Percentiles rank a stretch among this genome's conserved stretches.
Conservation (phyloP, 2,329 filamentous ascomycete species). For the Penicillium janthinellum region DNA sequence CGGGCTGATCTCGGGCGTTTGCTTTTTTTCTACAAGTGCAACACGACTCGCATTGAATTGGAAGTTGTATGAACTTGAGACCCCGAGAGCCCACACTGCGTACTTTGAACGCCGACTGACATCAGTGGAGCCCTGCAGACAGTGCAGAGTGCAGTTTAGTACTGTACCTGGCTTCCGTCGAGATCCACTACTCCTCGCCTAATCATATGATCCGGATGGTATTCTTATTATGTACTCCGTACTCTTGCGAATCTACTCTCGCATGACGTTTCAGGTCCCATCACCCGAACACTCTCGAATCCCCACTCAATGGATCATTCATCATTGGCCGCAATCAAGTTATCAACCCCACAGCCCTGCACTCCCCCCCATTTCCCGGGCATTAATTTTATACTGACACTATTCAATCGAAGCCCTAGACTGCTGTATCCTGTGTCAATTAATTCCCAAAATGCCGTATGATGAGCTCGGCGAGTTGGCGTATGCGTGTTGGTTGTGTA, state of each 20-base stretch:
- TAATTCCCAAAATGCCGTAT: neutral
- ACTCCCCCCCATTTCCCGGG: neutral
- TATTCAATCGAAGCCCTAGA: neutral
- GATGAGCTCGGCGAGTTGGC: neutral
- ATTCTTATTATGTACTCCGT: too few relatives aligned
- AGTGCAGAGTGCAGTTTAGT: too few relatives aligned
- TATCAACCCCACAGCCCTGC: conserved; percentile 1
- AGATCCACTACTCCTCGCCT: neutral
- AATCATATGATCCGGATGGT: neutral
- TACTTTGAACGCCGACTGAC: neutral
- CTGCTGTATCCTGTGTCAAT: neutral
- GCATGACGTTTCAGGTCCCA: neutral
- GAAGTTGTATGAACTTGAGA: neutral
- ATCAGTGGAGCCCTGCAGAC: neutral
- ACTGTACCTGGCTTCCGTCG: too few relatives aligned
- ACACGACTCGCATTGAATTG: too few relatives aligned
- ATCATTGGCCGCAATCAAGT: neutral
- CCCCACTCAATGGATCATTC: neutral
- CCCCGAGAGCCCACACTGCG: neutral
- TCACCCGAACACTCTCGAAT: neutral
- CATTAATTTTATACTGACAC: neutral
- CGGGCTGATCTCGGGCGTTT: too few relatives aligned
- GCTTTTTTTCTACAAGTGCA: too few relatives aligned
- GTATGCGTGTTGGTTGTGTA: neutral
- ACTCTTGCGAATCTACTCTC: neutral